phyloP scores from a whole-genome alignment of 805 yeast species.

The Candida silvicultrix region DNA sequence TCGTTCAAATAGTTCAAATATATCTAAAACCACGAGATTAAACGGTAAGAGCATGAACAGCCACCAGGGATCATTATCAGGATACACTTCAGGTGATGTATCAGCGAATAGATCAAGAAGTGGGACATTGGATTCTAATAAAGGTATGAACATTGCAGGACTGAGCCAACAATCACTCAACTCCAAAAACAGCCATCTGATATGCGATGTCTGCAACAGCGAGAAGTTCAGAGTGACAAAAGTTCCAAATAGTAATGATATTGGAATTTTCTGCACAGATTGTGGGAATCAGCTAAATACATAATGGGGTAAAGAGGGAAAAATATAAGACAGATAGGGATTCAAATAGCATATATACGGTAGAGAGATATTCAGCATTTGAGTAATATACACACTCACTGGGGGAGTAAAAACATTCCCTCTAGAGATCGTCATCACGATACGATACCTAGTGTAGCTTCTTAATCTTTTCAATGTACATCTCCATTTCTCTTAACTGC shows the following conservation, averaged over 20 bases:
- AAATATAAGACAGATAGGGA: background rate
- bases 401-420: too few species aligned
- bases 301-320: background rate
- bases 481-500: background rate
- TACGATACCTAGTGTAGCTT: too few species aligned
- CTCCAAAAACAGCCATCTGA: background rate
- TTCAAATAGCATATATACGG: background rate
- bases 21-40: conserved; percentile 11
- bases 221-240: conserved; percentile 18
- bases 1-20: conserved; percentile 10
- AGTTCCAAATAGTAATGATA: background rate
- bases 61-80: background rate
- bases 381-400: too few species aligned
- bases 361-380: background rate
- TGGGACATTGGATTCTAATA: conserved; percentile 12
- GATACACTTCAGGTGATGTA: background rate
- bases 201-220: conserved; percentile 21
- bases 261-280: conserved; percentile 20
- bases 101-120: conserved; percentile 9
- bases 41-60: conserved; percentile 2
- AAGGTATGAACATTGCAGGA: conserved; percentile 1
- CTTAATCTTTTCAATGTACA: too few species aligned
- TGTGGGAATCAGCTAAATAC: conserved; percentile 22
- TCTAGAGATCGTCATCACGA: too few species aligned
- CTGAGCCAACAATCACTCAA: background rate